Conservation (phyloP, 768 basidiomycete genomes). For the Leucocoprinus leucothites region DNA sequence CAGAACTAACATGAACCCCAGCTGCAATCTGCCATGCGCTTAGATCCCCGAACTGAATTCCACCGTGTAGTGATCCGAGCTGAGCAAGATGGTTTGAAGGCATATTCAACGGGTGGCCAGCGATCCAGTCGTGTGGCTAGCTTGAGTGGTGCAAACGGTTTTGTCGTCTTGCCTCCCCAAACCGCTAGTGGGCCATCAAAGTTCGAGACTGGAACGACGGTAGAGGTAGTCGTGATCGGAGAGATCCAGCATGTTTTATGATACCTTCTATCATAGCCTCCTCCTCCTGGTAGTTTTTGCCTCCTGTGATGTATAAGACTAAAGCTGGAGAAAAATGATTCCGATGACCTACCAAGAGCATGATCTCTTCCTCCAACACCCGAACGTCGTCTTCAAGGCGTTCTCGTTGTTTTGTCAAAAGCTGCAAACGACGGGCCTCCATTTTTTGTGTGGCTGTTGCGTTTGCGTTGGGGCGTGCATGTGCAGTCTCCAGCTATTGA, state of each 20-base stretch:
- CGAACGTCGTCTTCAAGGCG: conserved; percentile 62
- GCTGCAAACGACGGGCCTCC: conserved; percentile 62
- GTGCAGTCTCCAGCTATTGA: conserved; percentile 54
- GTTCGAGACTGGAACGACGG: conserved; percentile 53
- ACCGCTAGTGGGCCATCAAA: conserved; percentile 15
- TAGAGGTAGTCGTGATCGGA: conserved; percentile 64
- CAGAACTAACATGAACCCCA: conserved; percentile 20
- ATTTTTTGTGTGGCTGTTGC: conserved; percentile 59
- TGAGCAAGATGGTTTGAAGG: conserved; percentile 46
- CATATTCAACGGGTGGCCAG: conserved; percentile 84
- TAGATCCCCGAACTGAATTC: conserved; percentile 78
- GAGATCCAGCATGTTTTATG: conserved; percentile 40
- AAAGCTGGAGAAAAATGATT: not conserved
- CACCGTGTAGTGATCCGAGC: conserved; percentile 64
- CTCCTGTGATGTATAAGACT: conserved; percentile 2
- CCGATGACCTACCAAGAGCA: conserved; percentile 40
- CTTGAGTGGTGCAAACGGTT: conserved; percentile 75
- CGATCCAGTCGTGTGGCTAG: conserved; percentile 81
- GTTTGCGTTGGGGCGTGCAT: conserved; percentile 39
- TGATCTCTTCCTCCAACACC: conserved; percentile 59
- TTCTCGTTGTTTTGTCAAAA: conserved; percentile 63
- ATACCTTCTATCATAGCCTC: not conserved
- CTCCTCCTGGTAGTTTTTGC: conserved; percentile 7
- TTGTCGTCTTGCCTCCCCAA: conserved; percentile 62
- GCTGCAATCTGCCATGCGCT: conserved; percentile 58